Conservation (phyloP, 129 eudicot species). For the Deinandra increscens region DNA sequence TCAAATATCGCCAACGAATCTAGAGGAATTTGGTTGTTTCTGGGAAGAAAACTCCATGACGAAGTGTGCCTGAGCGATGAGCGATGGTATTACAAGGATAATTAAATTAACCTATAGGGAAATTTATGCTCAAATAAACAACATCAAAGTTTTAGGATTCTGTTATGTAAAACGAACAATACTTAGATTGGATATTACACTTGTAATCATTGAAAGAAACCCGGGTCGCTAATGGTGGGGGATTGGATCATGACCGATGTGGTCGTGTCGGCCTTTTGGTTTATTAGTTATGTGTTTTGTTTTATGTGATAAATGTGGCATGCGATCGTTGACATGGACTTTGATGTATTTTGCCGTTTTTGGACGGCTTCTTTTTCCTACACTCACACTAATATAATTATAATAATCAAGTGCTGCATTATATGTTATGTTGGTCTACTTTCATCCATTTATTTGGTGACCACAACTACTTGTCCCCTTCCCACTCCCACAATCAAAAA, state of each 20-base stretch:
- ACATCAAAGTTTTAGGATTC: too few relatives aligned
- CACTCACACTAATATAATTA: background rate
- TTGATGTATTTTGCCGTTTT: conserved; percentile 17
- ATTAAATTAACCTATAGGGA: too few relatives aligned
- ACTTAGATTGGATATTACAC: too few relatives aligned
- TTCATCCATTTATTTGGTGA: conserved; percentile 11
- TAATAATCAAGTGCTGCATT: conserved; percentile 4
- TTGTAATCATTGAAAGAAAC: background rate
- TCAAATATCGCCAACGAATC: too few relatives aligned
- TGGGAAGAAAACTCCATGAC: too few relatives aligned
- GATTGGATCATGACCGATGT: background rate
- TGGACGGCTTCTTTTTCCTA: conserved; percentile 30
- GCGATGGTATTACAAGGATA: too few relatives aligned
- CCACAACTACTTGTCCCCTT: background rate
- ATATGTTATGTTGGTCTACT: conserved; percentile 26
- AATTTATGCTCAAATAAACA: too few relatives aligned
- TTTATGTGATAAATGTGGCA: background rate
- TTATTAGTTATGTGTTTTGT: too few relatives aligned
- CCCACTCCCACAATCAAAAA: conserved; percentile 18
- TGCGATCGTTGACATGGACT: conserved; percentile 16
- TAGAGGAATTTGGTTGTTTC: too few relatives aligned
- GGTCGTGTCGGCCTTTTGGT: background rate
- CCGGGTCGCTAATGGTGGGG: background rate
- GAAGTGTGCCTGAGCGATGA: too few relatives aligned
- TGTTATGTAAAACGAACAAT: too few relatives aligned